Evolutionary conservation across 2,329 filamentous ascomycete species (phyloP).

Genomic region (Trichophyton simii): DNA sequence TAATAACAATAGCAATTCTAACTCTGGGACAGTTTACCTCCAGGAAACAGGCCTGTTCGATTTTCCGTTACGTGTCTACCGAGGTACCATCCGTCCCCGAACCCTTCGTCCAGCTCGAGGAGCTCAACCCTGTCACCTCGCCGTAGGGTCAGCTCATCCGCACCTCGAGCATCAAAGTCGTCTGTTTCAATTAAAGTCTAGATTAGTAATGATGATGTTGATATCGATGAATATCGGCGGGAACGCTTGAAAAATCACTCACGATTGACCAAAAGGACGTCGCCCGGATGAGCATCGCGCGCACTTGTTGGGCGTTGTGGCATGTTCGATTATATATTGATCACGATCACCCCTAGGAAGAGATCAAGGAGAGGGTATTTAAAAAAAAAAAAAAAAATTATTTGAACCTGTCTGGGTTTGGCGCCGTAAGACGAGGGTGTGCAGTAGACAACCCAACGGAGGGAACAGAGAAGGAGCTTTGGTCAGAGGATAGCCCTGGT

Average conservation of each 20-base stretch:
- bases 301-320: conserved; percentile 22
- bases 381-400: too few species aligned
- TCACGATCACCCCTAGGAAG: too few species aligned
- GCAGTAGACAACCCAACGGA: not conserved
- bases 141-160: conserved; percentile 77
- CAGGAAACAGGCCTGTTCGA: conserved; percentile 37
- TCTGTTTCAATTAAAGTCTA: conserved; percentile 42
- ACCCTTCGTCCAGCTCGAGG: conserved; percentile 53
- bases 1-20: conserved; percentile 8
- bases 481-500: not conserved
- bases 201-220: conserved; percentile 4
- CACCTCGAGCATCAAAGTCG: conserved; percentile 81
- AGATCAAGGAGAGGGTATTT: too few species aligned
- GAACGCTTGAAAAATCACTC: conserved; percentile 17
- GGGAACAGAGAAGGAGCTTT: not conserved
- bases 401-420: too few species aligned
- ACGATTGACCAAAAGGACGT: conserved; percentile 36
- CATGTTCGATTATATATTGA: conserved; percentile 17
- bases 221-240: not conserved
- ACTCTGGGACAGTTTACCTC: conserved; percentile 24
- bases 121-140: conserved; percentile 59
- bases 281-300: conserved; percentile 28
- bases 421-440: not conserved
- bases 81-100: conserved; percentile 54
- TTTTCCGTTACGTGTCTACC: conserved; percentile 36